These are phyloP conservation scores for Aspergillus biplanus DNA, from an alignment of 495 filamentous ascomycete species.

Conservation along the genomic window DNA sequence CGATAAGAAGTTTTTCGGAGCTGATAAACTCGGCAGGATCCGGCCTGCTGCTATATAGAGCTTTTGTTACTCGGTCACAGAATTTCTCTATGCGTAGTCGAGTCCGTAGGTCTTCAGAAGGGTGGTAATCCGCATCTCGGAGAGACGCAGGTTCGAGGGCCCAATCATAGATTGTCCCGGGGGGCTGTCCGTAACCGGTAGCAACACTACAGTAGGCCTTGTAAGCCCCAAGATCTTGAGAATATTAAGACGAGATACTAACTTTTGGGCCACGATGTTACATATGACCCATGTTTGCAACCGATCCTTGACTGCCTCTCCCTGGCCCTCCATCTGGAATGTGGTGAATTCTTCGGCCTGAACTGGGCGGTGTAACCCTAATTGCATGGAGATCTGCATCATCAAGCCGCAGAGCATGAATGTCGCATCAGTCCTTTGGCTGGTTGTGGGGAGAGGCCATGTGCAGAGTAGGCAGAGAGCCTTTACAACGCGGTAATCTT, in stretches of 20 bases:
- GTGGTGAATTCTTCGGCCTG: slow-evolving; percentile 91
- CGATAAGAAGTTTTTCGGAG: slow-evolving; percentile 70
- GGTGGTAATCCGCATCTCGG: slow-evolving; percentile 63
- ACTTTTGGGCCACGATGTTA: slow-evolving; percentile 87
- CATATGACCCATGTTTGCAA: slow-evolving; percentile 90
- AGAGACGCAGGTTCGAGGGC: slow-evolving; percentile 70
- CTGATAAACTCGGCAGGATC: slow-evolving; percentile 76
- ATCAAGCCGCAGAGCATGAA: slow-evolving; percentile 89
- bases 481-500: slow-evolving; percentile 86
- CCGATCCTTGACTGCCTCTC: slow-evolving; percentile 83
- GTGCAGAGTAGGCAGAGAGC: slow-evolving; percentile 87
- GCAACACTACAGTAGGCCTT: slow-evolving; percentile 60
- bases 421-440: slow-evolving; percentile 82
- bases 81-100: slow-evolving; percentile 84
- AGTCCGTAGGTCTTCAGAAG: slow-evolving; percentile 68
- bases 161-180: slow-evolving; percentile 85
- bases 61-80: slow-evolving; percentile 82
- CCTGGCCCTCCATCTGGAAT: slow-evolving; percentile 77
- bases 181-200: slow-evolving; percentile 88
- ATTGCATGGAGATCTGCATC: slow-evolving; percentile 93
- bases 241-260: slow-evolving; percentile 20
- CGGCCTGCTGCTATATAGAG: slow-evolving; percentile 80
- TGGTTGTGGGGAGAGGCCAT: slow-evolving; percentile 88
- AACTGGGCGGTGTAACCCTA: slow-evolving; percentile 86
- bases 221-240: slow-evolving; percentile 23